Evolutionary conservation across 192 early-diverging fungal genomes (phyloP).

Genomic region (Coemansia sp.): DNA sequence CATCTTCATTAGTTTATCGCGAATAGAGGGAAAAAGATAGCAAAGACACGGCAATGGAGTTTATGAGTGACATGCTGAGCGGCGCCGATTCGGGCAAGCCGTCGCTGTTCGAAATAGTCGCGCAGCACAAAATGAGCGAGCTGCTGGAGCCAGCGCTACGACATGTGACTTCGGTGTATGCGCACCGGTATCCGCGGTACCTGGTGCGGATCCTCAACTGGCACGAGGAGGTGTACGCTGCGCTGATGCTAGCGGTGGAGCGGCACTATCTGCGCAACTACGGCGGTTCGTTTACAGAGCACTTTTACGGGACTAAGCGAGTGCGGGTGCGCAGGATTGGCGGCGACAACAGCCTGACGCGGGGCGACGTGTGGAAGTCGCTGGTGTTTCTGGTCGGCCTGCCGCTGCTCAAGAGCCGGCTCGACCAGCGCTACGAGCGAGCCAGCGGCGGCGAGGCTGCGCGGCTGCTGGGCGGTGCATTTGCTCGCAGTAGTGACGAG

Average conservation of each 20-base stretch:
- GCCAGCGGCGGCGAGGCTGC: constrained; percentile 58
- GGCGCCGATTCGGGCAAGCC: constrained; percentile 74
- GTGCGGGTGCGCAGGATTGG: constrained; percentile 55
- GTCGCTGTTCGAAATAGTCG: constrained; percentile 88
- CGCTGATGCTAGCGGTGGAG: constrained; percentile 79
- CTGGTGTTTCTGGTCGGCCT: constrained; percentile 67
- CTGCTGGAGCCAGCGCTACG: constrained; percentile 82
- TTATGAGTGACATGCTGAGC: constrained; percentile 78
- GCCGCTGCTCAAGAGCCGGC: constrained; percentile 72
- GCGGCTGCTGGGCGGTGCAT: constrained; percentile 63
- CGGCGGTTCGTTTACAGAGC: constrained; percentile 83
- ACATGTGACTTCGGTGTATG: constrained; percentile 83
- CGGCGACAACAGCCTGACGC: constrained; percentile 45
- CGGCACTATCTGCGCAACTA: constrained; percentile 80
- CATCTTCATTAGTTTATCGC: too few relatives aligned
- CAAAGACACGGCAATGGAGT: constrained; percentile 63
- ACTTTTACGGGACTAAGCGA: constrained; percentile 89
- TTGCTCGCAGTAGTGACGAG: constrained; percentile 13
- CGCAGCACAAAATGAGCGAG: constrained; percentile 79
- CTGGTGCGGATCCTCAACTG: constrained; percentile 72
- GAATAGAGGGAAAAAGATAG: not conserved
- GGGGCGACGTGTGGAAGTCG: constrained; percentile 61
- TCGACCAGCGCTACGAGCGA: constrained; percentile 73
- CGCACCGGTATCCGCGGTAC: constrained; percentile 84
- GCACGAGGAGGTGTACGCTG: constrained; percentile 81